Percentiles rank a stretch among this genome's conserved stretches.
Conservation (phyloP, 2,329 filamentous ascomycete species). For the Thelonectria olida region DNA sequence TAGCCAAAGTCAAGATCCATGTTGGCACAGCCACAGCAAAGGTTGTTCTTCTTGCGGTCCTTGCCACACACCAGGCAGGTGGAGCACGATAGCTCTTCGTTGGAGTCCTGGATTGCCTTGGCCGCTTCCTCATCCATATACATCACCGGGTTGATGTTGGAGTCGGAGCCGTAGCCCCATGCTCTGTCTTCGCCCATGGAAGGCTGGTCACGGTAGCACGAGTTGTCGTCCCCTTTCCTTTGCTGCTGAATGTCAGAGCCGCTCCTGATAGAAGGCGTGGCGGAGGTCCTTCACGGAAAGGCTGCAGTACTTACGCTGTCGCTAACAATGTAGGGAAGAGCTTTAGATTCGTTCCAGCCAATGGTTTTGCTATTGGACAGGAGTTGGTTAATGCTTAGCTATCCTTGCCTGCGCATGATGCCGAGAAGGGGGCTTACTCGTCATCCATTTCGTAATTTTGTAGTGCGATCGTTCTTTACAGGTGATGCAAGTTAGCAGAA, state of each 20-base stretch:
- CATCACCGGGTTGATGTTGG: neutral
- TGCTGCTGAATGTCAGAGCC: neutral
- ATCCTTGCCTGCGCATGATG: neutral
- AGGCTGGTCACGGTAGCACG: neutral
- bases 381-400: neutral
- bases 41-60: neutral
- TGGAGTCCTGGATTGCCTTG: neutral
- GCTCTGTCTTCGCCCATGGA: neutral
- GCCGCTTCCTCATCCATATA: neutral
- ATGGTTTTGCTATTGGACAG: neutral
- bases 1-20: neutral
- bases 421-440: neutral
- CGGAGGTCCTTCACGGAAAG: too few relatives aligned
- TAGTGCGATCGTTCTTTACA: neutral
- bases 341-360: neutral
- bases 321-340: neutral
- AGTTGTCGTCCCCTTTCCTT: neutral
- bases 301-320: neutral
- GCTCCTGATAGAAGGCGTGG: neutral
- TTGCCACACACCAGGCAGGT: neutral
- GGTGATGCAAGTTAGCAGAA: neutral
- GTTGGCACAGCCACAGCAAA: neutral
- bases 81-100: neutral
- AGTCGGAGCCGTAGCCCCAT: neutral
- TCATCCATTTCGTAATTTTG: neutral